Evolutionary conservation across 345 rosid species (phyloP), one percentile per base, ranked within the genome.

Genomic region (Syzygium oleosum): DNA sequence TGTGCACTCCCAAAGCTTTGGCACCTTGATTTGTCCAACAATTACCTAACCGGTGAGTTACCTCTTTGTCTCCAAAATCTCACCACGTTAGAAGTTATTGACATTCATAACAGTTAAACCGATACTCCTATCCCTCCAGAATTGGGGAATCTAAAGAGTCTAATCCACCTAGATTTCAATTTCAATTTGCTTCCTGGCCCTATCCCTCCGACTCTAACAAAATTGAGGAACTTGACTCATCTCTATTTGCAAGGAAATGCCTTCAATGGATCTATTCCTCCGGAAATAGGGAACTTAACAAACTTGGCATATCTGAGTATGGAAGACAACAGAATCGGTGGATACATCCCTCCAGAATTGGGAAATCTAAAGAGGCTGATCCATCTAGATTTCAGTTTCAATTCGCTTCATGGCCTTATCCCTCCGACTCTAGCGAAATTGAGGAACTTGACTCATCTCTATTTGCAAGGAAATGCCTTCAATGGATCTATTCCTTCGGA

Each of bases 61-160:
- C 92, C 88, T 43, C 23, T 12, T 27, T 63, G 54, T 29, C 38
- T 87, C 6, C 38, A 52, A 73, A 34, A 59, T 16, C 87, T 89
- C 27, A 19, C 31, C 31, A 41, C 55, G 16, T 25, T 86, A 2
- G 27, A n/a, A 15, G 38, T 59, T 12, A 80, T 87, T 51, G 49
- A 56, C 49, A 19, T 80, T 51, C 41, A 9, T 46, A 3, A 0
- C 16, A 85, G 51, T 61, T 0, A 2, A 0, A 43, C 58, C n/a
- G 7, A 1, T 9, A 7, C 84, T 52, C 9, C 2, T 0, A 43
- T 88, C 27, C 85, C 86, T 19, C 23, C 2, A 2, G 46, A 51
- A 12, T 31, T 86, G 19, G 86, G 52, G 41, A 23, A 84, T 22
- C 61, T 87, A 21, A 61, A 31, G 31, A 84, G 31, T 7, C 3